Conservation (phyloP, 768 basidiomycete species). For the Hydnum rufescens region DNA sequence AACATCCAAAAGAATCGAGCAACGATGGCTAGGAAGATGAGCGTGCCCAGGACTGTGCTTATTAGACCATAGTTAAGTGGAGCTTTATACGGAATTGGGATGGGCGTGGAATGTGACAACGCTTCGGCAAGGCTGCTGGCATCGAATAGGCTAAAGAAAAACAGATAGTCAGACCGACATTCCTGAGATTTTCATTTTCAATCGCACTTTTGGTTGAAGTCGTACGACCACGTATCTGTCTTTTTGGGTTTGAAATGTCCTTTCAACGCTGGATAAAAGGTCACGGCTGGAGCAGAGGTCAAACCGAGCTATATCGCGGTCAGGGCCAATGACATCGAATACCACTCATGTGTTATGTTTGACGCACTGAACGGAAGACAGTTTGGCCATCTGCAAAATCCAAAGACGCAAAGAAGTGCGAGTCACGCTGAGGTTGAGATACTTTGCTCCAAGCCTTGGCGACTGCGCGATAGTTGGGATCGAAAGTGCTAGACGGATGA, state of each 20-base stretch:
- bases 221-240: slow-evolving; percentile 42
- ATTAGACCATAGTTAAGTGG: slow-evolving; percentile 38
- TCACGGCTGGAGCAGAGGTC: slow-evolving; percentile 65
- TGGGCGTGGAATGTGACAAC: slow-evolving; percentile 52
- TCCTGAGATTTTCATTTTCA: too few relatives aligned
- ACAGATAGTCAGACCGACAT: neutral
- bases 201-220: slow-evolving; percentile 33
- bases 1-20: slow-evolving; percentile 27
- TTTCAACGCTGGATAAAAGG: slow-evolving; percentile 49
- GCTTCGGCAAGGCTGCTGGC: slow-evolving; percentile 56
- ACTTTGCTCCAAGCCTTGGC: slow-evolving; percentile 64
- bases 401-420: slow-evolving; percentile 80
- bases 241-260: slow-evolving; percentile 45
- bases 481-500: slow-evolving; percentile 45
- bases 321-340: neutral
- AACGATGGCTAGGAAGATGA: slow-evolving; percentile 29
- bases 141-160: slow-evolving; percentile 51
- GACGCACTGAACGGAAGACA: slow-evolving; percentile 59
- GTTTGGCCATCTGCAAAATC: slow-evolving; percentile 66
- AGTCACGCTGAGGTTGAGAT: slow-evolving; percentile 38
- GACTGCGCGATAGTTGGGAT: slow-evolving; percentile 63
- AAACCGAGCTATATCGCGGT: slow-evolving; percentile 45
- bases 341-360: neutral
- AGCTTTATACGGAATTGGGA: slow-evolving; percentile 60
- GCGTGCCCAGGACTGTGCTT: slow-evolving; percentile 26